A percentile compares a stretch with the other conserved stretches of the same genome.
These are phyloP conservation scores for Staphylotrichum longicolle DNA, from an alignment of 495 filamentous ascomycete genomes.

Conservation along the genomic window DNA sequence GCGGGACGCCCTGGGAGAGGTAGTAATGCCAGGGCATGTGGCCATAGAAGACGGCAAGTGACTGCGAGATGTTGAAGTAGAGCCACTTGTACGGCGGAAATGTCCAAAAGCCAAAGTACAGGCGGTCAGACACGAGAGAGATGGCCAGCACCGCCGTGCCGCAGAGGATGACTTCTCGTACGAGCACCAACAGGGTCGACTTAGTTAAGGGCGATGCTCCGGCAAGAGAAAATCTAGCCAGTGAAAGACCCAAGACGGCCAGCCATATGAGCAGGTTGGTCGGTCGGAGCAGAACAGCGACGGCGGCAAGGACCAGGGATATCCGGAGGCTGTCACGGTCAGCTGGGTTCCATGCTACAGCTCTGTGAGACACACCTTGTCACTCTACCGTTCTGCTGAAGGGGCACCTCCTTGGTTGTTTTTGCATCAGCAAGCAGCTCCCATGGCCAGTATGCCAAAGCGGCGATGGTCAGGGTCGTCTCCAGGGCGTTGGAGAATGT, in stretches of 20 bases:
- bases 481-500: constrained; percentile 94
- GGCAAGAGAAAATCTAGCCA: constrained; percentile 42
- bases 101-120: constrained; percentile 84
- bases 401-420: constrained; percentile 23
- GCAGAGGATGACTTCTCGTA: constrained; percentile 63
- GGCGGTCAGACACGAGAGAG: constrained; percentile 67
- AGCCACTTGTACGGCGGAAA: constrained; percentile 88
- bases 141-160: constrained; percentile 61
- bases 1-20: constrained; percentile 80
- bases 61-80: constrained; percentile 86
- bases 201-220: constrained; percentile 42
- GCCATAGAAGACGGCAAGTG: constrained; percentile 90
- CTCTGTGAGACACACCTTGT: constrained; percentile 29
- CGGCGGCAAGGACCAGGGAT: constrained; percentile 71
- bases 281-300: constrained; percentile 84
- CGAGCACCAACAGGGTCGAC: constrained; percentile 52
- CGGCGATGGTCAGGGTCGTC: constrained; percentile 77
- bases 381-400: constrained; percentile 30
- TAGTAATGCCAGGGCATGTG: constrained; percentile 91
- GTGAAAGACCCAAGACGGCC: constrained; percentile 45
- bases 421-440: constrained; percentile 43
- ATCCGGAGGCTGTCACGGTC: constrained; percentile 53
- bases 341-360: neutral
- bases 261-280: constrained; percentile 90
- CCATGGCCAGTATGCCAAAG: constrained; percentile 89